phyloP scores from a whole-genome alignment of 495 filamentous ascomycete species.

The Trichoderma asperelloides region DNA sequence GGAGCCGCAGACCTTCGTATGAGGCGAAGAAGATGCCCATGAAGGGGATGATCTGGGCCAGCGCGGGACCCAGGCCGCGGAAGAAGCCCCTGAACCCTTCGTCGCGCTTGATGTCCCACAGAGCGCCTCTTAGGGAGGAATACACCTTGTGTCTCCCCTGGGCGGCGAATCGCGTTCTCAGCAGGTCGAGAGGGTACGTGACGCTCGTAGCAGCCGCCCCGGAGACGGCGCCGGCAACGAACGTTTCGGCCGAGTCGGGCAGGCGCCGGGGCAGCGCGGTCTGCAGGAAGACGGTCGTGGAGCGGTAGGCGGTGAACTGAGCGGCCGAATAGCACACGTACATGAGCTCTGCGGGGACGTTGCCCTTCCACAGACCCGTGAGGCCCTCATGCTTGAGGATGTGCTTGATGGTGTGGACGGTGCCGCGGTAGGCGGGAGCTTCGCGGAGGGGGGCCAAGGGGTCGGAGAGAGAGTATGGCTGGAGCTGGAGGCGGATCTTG shows the following conservation, averaged over 20 bases:
- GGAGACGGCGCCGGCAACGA: constrained; percentile 71
- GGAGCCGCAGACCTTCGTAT: constrained; percentile 64
- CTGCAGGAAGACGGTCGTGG: constrained; percentile 52
- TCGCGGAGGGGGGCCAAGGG: constrained; percentile 44
- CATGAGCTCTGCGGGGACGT: constrained; percentile 86
- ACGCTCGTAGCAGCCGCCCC: constrained; percentile 71
- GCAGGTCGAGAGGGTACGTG: constrained; percentile 89
- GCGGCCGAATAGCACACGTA: constrained; percentile 82
- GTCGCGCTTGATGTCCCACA: constrained; percentile 60
- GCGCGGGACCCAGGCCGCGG: constrained; percentile 67
- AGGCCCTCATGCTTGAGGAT: constrained; percentile 76
- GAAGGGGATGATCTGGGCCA: constrained; percentile 84
- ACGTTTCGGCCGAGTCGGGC: constrained; percentile 51
- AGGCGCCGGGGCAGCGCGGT: constrained; percentile 25
- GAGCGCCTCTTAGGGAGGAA: constrained; percentile 51
- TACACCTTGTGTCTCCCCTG: constrained; percentile 84
- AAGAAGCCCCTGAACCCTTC: constrained; percentile 80
- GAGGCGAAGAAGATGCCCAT: constrained; percentile 93
- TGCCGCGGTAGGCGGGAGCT: constrained; percentile 71
- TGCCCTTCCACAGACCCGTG: constrained; percentile 93
- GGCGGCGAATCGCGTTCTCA: constrained; percentile 91
- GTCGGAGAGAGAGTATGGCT: constrained; percentile 70
- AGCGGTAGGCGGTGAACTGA: constrained; percentile 88
- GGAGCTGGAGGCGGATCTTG: constrained; percentile 93
- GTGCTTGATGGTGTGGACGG: constrained; percentile 61